These are phyloP conservation scores for Mucor irregularis DNA, from an alignment of 371 early-diverging fungal genomes.

Conservation along the genomic window DNA sequence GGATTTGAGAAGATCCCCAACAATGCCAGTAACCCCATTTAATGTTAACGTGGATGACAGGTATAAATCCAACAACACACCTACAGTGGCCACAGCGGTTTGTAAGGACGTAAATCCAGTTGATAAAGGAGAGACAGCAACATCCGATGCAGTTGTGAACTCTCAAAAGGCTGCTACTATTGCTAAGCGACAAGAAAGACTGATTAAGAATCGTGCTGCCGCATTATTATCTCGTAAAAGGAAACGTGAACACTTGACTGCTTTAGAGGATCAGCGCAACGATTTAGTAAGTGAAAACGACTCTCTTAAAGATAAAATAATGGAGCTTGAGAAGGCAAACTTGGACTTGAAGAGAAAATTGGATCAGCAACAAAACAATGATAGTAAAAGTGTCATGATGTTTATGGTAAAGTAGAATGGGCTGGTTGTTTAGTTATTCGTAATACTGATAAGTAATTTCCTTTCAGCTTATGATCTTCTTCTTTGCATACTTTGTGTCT, in stretches of 20 bases:
- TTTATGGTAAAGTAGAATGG: slow-evolving; percentile 59
- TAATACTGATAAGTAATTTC: no score
- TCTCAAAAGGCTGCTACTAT: slow-evolving; percentile 24
- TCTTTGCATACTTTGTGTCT: no score
- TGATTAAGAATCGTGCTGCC: slow-evolving; percentile 90
- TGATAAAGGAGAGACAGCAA: neutral
- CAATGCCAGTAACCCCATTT: neutral
- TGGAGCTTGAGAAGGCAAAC: slow-evolving; percentile 39
- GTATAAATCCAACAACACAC: neutral
- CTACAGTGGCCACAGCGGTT: neutral
- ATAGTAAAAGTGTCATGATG: slow-evolving; percentile 50
- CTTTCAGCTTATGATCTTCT: no score
- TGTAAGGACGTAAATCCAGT: neutral
- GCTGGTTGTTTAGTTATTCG: neutral
- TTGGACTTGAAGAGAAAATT: slow-evolving; percentile 7
- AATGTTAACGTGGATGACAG: neutral
- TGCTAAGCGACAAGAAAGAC: slow-evolving; percentile 78
- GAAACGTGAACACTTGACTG: slow-evolving; percentile 79
- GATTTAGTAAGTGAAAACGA: slow-evolving; percentile 14
- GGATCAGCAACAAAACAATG: slow-evolving; percentile 7
- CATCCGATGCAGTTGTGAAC: neutral
- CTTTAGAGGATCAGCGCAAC: slow-evolving; percentile 60
- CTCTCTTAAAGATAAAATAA: slow-evolving; percentile 32
- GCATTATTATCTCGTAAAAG: slow-evolving; percentile 88
- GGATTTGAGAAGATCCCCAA: no score